phyloP scores from a whole-genome alignment of 768 basidiomycete species.

The Tricholoma flavovirens region DNA sequence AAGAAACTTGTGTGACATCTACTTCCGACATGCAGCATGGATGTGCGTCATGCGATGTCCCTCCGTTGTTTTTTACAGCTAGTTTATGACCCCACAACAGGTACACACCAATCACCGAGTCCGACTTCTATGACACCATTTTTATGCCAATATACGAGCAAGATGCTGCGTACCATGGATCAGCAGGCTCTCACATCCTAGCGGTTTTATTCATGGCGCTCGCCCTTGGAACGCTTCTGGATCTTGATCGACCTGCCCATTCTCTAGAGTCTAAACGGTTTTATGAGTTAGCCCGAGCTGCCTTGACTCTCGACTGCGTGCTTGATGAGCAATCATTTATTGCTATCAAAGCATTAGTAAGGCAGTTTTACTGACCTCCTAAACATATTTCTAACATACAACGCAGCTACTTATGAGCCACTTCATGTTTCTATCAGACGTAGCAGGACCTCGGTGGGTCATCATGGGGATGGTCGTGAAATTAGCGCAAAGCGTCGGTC shows the following conservation, averaged over 20 bases:
- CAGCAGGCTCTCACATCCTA: conserved; percentile 46
- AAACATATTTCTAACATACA: conserved; percentile 12
- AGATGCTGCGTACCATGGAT: conserved; percentile 30
- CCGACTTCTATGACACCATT: conserved; percentile 48
- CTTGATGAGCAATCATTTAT: conserved; percentile 59
- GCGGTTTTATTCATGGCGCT: conserved; percentile 61
- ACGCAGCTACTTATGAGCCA: conserved; percentile 52
- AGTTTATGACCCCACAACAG: conserved; percentile 23
- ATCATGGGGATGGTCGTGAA: conserved; percentile 69
- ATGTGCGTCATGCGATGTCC: conserved; percentile 41
- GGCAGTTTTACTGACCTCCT: conserved; percentile 13
- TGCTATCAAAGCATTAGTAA: conserved; percentile 61
- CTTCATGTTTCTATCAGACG: conserved; percentile 46
- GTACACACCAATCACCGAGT: conserved; percentile 62
- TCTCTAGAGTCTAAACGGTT: conserved; percentile 51
- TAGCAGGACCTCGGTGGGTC: conserved; percentile 60
- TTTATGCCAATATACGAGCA: conserved; percentile 50
- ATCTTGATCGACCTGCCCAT: conserved; percentile 49
- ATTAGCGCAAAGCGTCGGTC: conserved; percentile 59
- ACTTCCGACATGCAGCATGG: conserved; percentile 67
- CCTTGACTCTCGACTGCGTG: conserved; percentile 56
- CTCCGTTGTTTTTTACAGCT: conserved; percentile 5
- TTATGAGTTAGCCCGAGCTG: conserved; percentile 56
- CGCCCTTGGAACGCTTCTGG: conserved; percentile 57
- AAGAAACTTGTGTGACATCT: conserved; percentile 39